Evolutionary conservation across 495 filamentous ascomycete genomes (phyloP), one percentile per base, ranked within the genome.

Genomic region (Bryoglossum gracile): DNA sequence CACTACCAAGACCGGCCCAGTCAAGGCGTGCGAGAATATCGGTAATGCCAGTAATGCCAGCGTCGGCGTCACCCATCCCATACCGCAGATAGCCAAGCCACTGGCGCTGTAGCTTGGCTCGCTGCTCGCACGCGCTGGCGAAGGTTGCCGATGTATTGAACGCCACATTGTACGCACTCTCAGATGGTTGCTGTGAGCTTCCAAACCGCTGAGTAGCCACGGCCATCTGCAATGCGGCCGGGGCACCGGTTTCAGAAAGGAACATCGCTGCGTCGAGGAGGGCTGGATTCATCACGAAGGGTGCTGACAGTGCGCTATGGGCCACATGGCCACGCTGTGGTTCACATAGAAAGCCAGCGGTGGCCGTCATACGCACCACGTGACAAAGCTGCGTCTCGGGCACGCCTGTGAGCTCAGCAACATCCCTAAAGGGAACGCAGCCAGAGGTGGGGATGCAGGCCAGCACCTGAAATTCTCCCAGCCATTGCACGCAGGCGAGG

Each of bases 401-500:
- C 0, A 65, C 58, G 16, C 48, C 56, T 0, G 56, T 51, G 13
- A 71, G 49, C 3, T 67, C 65, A 2, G 69, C 66, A 10, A 73
- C 53, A 21, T 73, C 68, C 33, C 60, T 58, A 30, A 59, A 48
- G 3, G 60, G 55, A n/a, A 66, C 58, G 33, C 54, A 63, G 23
- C 59, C 64, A 13, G 23, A 28, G 2, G 65, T 61, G 1, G 66
- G 69, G 13, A 73, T 68, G 45, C 59, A 68, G 11, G 69, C 68
- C 2, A 69, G 64, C 3, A 73, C 59, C 40, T 70, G 67, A 43
- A 68, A 68, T 26, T 71, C 65, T 3, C 65, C 63, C 10, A 73
- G 55, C 69, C 68, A 73, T 46, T 62, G 53, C 11, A 73, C 35
- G 46, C 67, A 70, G 2, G 68, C 62, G 14, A 70, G 58, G 2